Evolutionary conservation across 2,329 filamentous ascomycete genomes (phyloP), one percentile per base, ranked within the genome.

Genomic region (Lasiodiplodia citricola): DNA sequence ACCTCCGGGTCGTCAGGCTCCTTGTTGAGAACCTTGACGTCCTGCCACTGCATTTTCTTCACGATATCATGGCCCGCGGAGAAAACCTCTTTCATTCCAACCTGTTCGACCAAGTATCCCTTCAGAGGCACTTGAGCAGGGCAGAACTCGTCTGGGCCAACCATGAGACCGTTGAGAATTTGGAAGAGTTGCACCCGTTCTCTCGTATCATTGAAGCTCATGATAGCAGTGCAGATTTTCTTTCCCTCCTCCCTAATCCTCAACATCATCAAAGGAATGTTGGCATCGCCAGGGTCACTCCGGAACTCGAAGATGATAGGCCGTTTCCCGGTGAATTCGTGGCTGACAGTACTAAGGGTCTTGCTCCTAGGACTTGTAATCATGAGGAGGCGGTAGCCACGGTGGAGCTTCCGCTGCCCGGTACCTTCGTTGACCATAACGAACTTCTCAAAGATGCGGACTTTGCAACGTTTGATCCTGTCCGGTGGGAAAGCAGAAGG

Each of bases 321-420:
- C 25, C 87, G 81, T 23, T 87, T 85, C 4, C 89, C 87, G 16
- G 86, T 83, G 56, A 94, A 86, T 16, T 87, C 83, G 75, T 96
- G 92, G 69, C 90, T 91, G 64, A 96, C 87, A 54, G 89, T 91
- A 75, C 91, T 94, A 44, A 97, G 82, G 0, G 91, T 92, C 76
- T 94, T 93, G 64, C 89, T 92, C 70, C 87, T 89, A 2, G 92
- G 88, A 10, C 91, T 91, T 0, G 94, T 96, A 41, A 94, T 87
- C 18, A 96, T 86, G 10, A 91, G 87, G 57, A 97, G 82, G 25
- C 94, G 88, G 81, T 91, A 96, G 0, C 94, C 94, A 52, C 91
- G 87, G 77, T 97, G 94, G 74, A 91, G 87, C 67, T 84, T 88
- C 54, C 93, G 88, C 58, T 87, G 87, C 0, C 92, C 93, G 0